Evolutionary conservation across 163 green algal genomes (phyloP), one percentile per base, ranked within the genome.

Genomic region (Coccomyxa subellipsoidea): DNA sequence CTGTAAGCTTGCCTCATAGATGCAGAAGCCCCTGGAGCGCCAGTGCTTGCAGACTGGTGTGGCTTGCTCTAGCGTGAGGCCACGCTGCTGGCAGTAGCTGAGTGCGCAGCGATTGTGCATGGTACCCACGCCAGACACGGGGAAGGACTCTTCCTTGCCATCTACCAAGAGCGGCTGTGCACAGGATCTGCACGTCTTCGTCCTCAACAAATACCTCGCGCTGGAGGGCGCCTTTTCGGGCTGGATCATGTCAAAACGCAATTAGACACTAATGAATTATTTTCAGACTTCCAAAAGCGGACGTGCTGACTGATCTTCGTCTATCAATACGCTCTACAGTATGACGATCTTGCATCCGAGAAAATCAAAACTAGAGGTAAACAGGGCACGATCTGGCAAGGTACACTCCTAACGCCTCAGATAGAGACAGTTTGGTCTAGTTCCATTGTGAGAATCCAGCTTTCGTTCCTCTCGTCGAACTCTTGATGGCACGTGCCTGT

Each of bases 11-110:
- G 47, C 66, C 66, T 73, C 29, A 73, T 73, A 73, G 4, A 73
- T 38, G 76, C 86, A 91, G 34, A 76, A 84, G 35, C 86, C 86
- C 9, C 84, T 80, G 21, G 29, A 47, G 21, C 38, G 59, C 87
- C 86, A 90, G 82, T 89, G 87, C 83, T 91, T 90, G 79, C 88
- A 92, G 15, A 88, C 34, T 38, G 76, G 76, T 9, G 38, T 29
- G 25, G 81, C 66, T 12, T 73, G 29, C n/a, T 73, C n/a, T 0
- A 81, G 36, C 39, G 27, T 27, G 25, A 70, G 18, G 23, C 76
- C 76, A 38, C 21, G 37, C 29, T 36, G 29, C 76, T 31, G 18
- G 15, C 76, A 80, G 38, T 80, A 66, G 18, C 18, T 29, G 25
- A 23, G 27, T 31, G 76, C 76, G 5, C 76, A 80, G 8, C 47